Evolutionary conservation across 768 basidiomycete genomes (phyloP).

Genomic region (Calocybe cyanea): DNA sequence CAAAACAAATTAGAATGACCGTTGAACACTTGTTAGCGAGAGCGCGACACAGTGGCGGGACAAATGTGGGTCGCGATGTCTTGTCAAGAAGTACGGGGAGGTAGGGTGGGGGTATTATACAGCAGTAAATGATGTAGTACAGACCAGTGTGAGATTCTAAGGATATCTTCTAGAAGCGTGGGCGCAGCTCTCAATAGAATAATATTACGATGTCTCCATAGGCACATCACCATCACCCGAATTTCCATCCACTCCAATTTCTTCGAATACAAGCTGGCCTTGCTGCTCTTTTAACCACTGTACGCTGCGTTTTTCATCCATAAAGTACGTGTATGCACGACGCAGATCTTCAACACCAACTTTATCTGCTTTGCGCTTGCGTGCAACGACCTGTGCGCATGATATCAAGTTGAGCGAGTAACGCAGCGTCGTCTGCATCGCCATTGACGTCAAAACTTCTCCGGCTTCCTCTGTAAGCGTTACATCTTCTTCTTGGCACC

Average conservation of each 20-base stretch:
- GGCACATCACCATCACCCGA: conserved; percentile 29
- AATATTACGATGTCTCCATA: conserved; percentile 22
- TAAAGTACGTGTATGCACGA: conserved; percentile 83
- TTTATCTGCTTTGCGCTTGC: conserved; percentile 72
- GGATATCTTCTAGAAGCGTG: too few species aligned
- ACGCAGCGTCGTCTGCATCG: conserved; percentile 82
- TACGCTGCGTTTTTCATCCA: conserved; percentile 90
- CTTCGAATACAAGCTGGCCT: conserved; percentile 71
- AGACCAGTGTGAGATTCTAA: too few species aligned
- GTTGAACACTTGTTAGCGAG: too few species aligned
- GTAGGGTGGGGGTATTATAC: too few species aligned
- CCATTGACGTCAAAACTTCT: conserved; percentile 85
- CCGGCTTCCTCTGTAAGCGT: conserved; percentile 69
- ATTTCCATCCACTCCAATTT: conserved; percentile 38
- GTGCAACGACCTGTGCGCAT: conserved; percentile 81
- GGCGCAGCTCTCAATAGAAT: too few species aligned
- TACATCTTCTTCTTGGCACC: conserved; percentile 95
- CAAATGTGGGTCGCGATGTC: too few species aligned
- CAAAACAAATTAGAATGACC: too few species aligned
- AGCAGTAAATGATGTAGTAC: too few species aligned
- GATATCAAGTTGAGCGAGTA: conserved; percentile 96
- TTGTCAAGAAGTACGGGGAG: too few species aligned
- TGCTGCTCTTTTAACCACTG: conserved; percentile 89
- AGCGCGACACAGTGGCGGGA: too few species aligned
- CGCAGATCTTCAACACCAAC: conserved; percentile 87